Conservation (phyloP, 2,329 filamentous ascomycete species). For the Coleophoma cylindrospora region DNA sequence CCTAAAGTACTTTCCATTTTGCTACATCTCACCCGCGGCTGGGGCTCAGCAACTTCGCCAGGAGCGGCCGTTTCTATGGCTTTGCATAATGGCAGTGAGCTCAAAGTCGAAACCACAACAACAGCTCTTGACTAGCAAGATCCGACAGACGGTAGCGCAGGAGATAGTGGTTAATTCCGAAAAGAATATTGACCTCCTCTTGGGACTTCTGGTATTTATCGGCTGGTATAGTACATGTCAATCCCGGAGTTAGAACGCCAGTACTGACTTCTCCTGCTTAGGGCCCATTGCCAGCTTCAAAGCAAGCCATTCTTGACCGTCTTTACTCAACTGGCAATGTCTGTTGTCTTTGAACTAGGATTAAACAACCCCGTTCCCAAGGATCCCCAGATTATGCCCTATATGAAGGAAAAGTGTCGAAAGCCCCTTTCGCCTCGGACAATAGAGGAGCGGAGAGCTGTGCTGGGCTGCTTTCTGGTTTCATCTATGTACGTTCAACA, state of each 20-base stretch:
- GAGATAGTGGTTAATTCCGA: constrained; percentile 3
- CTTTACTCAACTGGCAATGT: constrained; percentile 4
- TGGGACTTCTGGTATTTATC: constrained; percentile 5
- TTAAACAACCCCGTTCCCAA: constrained; percentile 4
- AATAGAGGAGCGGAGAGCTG: constrained; percentile 5
- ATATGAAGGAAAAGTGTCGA: neutral
- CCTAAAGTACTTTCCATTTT: constrained; percentile 4
- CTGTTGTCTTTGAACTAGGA: constrained; percentile 4
- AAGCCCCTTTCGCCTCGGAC: neutral
- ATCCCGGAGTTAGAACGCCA: no score
- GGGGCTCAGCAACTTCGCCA: constrained; percentile 5
- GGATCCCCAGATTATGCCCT: constrained; percentile 1
- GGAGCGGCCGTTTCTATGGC: constrained; percentile 6
- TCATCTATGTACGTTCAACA: constrained; percentile 3
- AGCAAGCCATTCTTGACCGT: constrained; percentile 2
- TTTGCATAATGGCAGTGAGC: constrained; percentile 4
- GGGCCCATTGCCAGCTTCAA: constrained; percentile 1
- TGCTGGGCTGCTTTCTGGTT: constrained; percentile 6
- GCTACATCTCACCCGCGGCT: constrained; percentile 1
- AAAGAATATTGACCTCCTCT: constrained; percentile 5
- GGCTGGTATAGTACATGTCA: neutral
- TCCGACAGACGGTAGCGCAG: neutral
- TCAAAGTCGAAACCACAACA: constrained; percentile 2
- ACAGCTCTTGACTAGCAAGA: constrained; percentile 1
- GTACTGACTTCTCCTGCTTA: neutral